Conservation (phyloP, 1,139 yeast genomes). For the Candida labiduridarum region DNA sequence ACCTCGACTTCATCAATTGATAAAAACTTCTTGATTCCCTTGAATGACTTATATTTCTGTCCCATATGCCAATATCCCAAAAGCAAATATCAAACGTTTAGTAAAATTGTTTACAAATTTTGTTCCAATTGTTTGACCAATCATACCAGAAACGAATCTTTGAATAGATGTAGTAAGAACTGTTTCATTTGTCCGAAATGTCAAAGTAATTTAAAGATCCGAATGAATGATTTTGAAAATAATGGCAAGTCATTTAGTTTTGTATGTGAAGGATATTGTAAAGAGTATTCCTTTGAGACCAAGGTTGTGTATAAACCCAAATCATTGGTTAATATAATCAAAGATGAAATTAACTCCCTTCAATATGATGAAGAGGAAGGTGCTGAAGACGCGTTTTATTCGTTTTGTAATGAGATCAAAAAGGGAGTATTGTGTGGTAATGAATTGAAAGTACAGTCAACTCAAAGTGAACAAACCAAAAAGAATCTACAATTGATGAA, state of each 20-base stretch:
- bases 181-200: conserved; percentile 47
- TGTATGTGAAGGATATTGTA: conserved; percentile 32
- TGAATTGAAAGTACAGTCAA: background rate
- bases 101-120: conserved; percentile 29
- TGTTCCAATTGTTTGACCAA: conserved; percentile 43
- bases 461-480: conserved; percentile 5
- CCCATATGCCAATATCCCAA: conserved; percentile 38
- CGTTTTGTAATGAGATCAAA: conserved; percentile 13
- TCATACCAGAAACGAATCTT: conserved; percentile 26
- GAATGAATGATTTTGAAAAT: conserved; percentile 26
- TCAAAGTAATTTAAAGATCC: conserved; percentile 27
- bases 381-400: conserved; percentile 13
- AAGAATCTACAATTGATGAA: conserved; percentile 13
- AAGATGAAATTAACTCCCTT: conserved; percentile 14
- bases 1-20: conserved; percentile 3
- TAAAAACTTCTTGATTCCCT: conserved; percentile 8
- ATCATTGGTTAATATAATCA: conserved; percentile 33
- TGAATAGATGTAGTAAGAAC: conserved; percentile 32
- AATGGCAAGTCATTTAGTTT: conserved; percentile 39
- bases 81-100: conserved; percentile 30
- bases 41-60: conserved; percentile 35
- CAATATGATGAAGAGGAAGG: background rate
- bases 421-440: conserved; percentile 9
- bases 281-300: conserved; percentile 28
- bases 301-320: conserved; percentile 36